phyloP scores from a whole-genome alignment of 805 yeast species.

The Debaryomyces maramus region DNA sequence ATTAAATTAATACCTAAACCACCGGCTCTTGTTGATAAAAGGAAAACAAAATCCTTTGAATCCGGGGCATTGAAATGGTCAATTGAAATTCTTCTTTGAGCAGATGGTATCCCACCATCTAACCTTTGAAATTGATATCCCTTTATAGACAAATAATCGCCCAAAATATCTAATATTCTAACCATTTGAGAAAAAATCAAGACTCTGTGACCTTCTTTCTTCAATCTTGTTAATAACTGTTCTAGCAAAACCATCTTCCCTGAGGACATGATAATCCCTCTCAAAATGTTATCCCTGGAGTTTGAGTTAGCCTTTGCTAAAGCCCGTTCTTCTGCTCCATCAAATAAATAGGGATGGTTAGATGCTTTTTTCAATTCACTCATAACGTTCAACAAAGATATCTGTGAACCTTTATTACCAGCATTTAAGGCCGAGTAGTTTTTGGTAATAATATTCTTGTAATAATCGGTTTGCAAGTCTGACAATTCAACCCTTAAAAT shows the following conservation, averaged over 20 bases:
- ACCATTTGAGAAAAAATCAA: slow-evolving; percentile 97
- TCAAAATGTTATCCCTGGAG: slow-evolving; percentile 75
- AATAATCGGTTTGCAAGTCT: slow-evolving; percentile 92
- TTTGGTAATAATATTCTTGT: slow-evolving; percentile 87
- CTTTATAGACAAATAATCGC: slow-evolving; percentile 86
- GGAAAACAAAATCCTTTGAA: slow-evolving; percentile 86
- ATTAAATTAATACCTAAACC: slow-evolving; percentile 96
- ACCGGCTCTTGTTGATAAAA: slow-evolving; percentile 96
- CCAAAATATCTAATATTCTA: slow-evolving; percentile 88
- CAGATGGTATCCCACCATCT: slow-evolving; percentile 95
- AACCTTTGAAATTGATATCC: slow-evolving; percentile 88
- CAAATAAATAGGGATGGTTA: slow-evolving; percentile 94
- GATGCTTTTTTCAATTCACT: slow-evolving; percentile 95
- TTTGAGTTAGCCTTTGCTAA: slow-evolving; percentile 59
- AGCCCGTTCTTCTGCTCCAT: slow-evolving; percentile 85
- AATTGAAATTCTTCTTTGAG: slow-evolving; percentile 89
- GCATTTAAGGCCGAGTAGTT: slow-evolving; percentile 90
- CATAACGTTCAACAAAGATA: slow-evolving; percentile 88
- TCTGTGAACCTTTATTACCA: slow-evolving; percentile 71
- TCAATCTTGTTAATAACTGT: slow-evolving; percentile 77
- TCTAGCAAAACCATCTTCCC: slow-evolving; percentile 98
- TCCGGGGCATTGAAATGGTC: slow-evolving; percentile 96
- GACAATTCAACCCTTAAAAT: slow-evolving; percentile 93
- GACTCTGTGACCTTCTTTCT: slow-evolving; percentile 94
- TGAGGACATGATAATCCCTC: slow-evolving; percentile 95